phyloP scores from a whole-genome alignment of 495 filamentous ascomycete species.

The Lepidopterella palustris region DNA sequence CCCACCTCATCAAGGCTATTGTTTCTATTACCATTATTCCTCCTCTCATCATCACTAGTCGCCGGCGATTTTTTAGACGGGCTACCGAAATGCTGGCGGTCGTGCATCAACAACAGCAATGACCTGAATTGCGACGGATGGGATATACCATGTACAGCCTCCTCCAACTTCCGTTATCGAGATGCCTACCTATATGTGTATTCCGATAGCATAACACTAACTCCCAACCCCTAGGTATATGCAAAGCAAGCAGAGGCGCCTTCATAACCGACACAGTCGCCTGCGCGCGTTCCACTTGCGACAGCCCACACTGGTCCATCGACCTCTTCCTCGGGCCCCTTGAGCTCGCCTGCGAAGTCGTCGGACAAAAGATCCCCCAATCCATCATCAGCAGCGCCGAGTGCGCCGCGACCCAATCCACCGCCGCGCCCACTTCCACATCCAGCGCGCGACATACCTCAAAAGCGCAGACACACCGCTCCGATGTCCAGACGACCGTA shows the following conservation, averaged over 20 bases:
- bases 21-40: background rate
- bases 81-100: background rate
- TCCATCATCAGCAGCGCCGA: background rate
- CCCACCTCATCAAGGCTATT: no score
- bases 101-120: background rate
- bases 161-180: background rate
- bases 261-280: slow-evolving; percentile 2
- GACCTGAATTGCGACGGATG: background rate
- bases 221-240: background rate
- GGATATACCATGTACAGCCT: background rate
- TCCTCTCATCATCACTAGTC: background rate
- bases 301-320: background rate
- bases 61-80: background rate
- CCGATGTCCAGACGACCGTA: background rate
- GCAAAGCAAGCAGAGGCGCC: slow-evolving; percentile 3
- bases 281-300: slow-evolving; percentile 5
- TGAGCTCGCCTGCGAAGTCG: background rate
- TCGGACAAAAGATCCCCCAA: background rate
- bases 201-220: background rate
- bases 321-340: background rate
- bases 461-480: background rate
- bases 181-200: background rate
- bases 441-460: background rate
- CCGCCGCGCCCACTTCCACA: no score
- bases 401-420: background rate